Evolutionary conservation across 2,329 filamentous ascomycete genomes (phyloP).

Genomic region (Alternaria angustiovoidea): DNA sequence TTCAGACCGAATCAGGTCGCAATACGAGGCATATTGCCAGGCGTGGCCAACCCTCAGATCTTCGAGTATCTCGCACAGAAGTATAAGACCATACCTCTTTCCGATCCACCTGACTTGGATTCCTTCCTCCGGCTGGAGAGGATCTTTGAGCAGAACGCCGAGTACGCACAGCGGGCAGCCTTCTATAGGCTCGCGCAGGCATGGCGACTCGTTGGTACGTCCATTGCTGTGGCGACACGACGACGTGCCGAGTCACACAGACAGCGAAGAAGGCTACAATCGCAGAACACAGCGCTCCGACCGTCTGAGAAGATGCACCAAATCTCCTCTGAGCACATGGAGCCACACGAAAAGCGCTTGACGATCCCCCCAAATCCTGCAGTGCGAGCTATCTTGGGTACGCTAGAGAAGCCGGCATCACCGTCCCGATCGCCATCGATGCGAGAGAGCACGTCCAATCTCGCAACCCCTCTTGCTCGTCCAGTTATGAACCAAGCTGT

Average conservation of each 20-base stretch:
- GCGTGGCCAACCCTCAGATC: constrained; percentile 48
- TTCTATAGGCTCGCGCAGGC: constrained; percentile 64
- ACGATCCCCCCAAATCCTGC: constrained; percentile 39
- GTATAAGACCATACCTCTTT: constrained; percentile 52
- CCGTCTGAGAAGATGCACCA: constrained; percentile 18
- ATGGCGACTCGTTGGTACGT: constrained; percentile 65
- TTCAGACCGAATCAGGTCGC: constrained; percentile 57
- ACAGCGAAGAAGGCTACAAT: constrained; percentile 33
- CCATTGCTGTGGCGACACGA: constrained; percentile 59
- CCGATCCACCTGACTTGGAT: constrained; percentile 50
- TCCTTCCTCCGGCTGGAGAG: constrained; percentile 48
- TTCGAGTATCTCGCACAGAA: constrained; percentile 56
- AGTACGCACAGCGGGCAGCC: constrained; percentile 60
- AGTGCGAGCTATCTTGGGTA: constrained; percentile 43
- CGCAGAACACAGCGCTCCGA: constrained; percentile 24
- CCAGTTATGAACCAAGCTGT: constrained; percentile 42
- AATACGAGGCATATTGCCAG: constrained; percentile 59
- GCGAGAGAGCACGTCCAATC: constrained; percentile 62
- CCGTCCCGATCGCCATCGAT: constrained; percentile 39
- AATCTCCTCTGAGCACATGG: constrained; percentile 22
- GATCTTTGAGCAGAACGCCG: constrained; percentile 63
- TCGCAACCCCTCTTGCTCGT: constrained; percentile 63
- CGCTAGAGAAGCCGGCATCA: constrained; percentile 42
- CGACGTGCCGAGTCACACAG: constrained; percentile 47
- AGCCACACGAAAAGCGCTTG: constrained; percentile 34